phyloP scores from a whole-genome alignment of 2,329 filamentous ascomycete genomes.

The Neofusicoccum sp. region DNA sequence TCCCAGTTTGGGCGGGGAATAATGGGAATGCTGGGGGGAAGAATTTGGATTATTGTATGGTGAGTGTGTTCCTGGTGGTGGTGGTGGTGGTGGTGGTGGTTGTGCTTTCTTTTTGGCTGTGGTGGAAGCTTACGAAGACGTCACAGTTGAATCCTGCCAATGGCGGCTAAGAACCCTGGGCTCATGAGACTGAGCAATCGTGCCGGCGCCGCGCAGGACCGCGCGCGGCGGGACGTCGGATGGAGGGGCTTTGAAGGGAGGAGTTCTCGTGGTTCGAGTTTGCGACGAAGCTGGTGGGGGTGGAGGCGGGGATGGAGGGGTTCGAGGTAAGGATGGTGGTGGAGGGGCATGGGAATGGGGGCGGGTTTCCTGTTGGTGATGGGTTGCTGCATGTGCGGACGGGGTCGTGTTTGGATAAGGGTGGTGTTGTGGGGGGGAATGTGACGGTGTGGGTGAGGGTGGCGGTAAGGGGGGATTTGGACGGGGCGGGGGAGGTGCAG shows the following conservation, averaged over 20 bases:
- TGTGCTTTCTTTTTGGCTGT: no score
- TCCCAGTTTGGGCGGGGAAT: no score
- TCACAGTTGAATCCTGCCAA: no score
- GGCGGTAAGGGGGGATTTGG: not conserved
- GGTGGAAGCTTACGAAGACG: no score
- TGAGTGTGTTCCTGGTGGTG: no score
- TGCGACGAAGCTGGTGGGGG: not conserved
- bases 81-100: no score
- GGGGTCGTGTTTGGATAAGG: not conserved
- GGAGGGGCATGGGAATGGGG: not conserved
- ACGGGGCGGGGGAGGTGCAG: not conserved
- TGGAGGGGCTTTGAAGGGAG: not conserved
- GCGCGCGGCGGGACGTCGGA: not conserved
- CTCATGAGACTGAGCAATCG: not conserved
- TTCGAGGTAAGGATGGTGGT: not conserved
- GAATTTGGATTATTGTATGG: no score
- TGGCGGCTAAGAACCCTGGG: no score
- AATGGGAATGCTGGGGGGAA: no score
- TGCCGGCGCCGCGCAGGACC: not conserved
- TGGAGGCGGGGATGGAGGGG: not conserved
- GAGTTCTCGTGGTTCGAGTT: constrained; percentile 15
- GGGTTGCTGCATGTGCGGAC: not conserved
- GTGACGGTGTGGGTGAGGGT: not conserved
- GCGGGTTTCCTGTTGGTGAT: not conserved
- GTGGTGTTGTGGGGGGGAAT: no score